Conservation (phyloP, 345 rosid species). For the Salix brachista region DNA sequence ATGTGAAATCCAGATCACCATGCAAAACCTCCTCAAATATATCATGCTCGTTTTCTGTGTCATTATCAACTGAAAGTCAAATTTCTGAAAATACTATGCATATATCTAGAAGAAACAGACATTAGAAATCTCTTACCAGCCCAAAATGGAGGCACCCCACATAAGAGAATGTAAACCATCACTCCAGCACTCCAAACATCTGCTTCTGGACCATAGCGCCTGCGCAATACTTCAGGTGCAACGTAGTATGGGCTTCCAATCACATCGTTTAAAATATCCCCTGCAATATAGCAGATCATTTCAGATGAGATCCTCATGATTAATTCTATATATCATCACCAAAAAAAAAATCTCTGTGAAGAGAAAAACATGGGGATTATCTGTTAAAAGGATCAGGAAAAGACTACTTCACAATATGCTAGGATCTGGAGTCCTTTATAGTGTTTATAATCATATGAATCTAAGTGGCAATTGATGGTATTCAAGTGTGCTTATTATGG, state of each 20-base stretch:
- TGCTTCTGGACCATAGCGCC: slow-evolving; percentile 70
- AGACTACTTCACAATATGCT: background rate
- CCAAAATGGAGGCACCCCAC: slow-evolving; percentile 95
- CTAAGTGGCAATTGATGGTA: background rate
- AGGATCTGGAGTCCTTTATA: background rate
- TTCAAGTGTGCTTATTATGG: background rate
- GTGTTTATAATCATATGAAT: background rate
- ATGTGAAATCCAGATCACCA: slow-evolving; percentile 70
- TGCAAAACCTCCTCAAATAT: slow-evolving; percentile 73
- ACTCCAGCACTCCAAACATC: slow-evolving; percentile 98
- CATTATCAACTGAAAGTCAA: background rate
- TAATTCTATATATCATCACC: background rate
- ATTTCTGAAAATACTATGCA: background rate
- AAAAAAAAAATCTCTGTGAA: background rate
- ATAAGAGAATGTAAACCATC: slow-evolving; percentile 68
- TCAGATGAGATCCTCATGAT: background rate
- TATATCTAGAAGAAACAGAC: background rate
- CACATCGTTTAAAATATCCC: slow-evolving; percentile 64
- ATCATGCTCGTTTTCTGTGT: slow-evolving; percentile 69
- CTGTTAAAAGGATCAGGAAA: background rate
- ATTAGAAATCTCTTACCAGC: slow-evolving; percentile 51
- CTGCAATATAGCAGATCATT: slow-evolving; percentile 33
- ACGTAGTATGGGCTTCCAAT: slow-evolving; percentile 95
- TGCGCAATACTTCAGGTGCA: slow-evolving; percentile 76
- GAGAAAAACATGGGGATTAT: background rate